These are phyloP conservation scores for Mycena albidolilacea DNA, from an alignment of 768 basidiomycete species.

Conservation along the genomic window DNA sequence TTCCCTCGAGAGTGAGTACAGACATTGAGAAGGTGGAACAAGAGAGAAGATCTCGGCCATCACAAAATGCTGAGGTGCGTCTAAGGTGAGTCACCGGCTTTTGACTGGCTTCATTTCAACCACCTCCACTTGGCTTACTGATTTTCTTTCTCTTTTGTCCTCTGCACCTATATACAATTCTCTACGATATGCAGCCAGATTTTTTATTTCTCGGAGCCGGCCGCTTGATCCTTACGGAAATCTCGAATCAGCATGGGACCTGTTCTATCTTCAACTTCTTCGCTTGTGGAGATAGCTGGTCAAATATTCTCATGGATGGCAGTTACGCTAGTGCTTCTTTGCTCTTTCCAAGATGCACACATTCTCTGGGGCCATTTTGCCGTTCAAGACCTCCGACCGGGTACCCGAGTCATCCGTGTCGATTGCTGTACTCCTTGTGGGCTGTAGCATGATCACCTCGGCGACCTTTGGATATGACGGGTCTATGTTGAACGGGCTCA, in stretches of 20 bases:
- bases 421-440: constrained; percentile 33
- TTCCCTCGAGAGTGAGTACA: constrained; percentile 66
- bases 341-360: constrained; percentile 27
- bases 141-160: too few relatives aligned
- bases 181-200: too few relatives aligned
- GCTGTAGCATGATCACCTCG: constrained; percentile 33
- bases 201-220: too few relatives aligned
- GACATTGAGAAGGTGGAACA: constrained; percentile 41
- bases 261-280: constrained; percentile 5
- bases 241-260: too few relatives aligned
- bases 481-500: constrained; percentile 38
- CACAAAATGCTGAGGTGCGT: too few relatives aligned
- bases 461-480: constrained; percentile 40
- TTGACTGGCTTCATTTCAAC: too few relatives aligned
- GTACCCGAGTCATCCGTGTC: constrained; percentile 33
- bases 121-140: too few relatives aligned
- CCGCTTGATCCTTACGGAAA: too few relatives aligned
- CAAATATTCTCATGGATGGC: constrained; percentile 18
- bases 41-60: background rate
- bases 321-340: background rate
- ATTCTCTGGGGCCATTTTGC: constrained; percentile 35
- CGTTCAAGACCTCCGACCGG: constrained; percentile 31
- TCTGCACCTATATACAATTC: too few relatives aligned
- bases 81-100: too few relatives aligned
- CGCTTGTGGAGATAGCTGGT: constrained; percentile 20